phyloP scores from a whole-genome alignment of 23 red algal species.

The Gracilaria vermiculophylla region DNA sequence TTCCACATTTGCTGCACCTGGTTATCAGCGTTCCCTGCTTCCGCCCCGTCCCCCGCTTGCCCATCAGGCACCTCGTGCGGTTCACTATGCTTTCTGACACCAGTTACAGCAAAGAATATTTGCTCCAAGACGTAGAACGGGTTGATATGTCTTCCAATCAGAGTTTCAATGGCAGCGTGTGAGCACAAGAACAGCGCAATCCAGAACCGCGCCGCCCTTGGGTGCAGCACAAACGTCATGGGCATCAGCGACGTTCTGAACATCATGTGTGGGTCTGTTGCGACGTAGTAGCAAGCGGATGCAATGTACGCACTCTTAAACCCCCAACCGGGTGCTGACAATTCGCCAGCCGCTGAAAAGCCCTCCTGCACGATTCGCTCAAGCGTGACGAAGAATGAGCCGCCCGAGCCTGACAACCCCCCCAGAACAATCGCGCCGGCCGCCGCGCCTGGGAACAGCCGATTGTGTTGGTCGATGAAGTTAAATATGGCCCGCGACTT shows the following conservation, averaged over 20 bases:
- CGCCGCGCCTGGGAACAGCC: constrained; percentile 10
- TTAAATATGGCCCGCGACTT: constrained; percentile 74
- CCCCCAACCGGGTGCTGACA: constrained; percentile 70
- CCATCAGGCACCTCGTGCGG: background rate
- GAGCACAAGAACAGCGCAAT: constrained; percentile 42
- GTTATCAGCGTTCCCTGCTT: background rate
- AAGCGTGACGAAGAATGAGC: constrained; percentile 62
- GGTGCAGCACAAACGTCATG: background rate
- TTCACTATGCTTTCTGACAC: background rate
- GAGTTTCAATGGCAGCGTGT: constrained; percentile 45
- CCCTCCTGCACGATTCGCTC: constrained; percentile 67
- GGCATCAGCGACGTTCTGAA: background rate
- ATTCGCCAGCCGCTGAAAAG: constrained; percentile 25
- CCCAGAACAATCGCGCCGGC: constrained; percentile 70
- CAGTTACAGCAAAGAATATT: constrained; percentile 24
- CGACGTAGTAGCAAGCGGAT: constrained; percentile 61
- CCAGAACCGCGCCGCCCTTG: constrained; percentile 15
- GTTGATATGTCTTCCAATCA: constrained; percentile 54
- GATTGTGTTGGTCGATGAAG: constrained; percentile 61
- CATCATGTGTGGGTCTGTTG: constrained; percentile 44
- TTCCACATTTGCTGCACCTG: background rate
- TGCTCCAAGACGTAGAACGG: constrained; percentile 26
- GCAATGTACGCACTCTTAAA: constrained; percentile 80
- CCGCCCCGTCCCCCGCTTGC: background rate
- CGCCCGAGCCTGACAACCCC: constrained; percentile 68